phyloP scores from a whole-genome alignment of 345 rosid genomes.

The Eucalyptus brandiana region DNA sequence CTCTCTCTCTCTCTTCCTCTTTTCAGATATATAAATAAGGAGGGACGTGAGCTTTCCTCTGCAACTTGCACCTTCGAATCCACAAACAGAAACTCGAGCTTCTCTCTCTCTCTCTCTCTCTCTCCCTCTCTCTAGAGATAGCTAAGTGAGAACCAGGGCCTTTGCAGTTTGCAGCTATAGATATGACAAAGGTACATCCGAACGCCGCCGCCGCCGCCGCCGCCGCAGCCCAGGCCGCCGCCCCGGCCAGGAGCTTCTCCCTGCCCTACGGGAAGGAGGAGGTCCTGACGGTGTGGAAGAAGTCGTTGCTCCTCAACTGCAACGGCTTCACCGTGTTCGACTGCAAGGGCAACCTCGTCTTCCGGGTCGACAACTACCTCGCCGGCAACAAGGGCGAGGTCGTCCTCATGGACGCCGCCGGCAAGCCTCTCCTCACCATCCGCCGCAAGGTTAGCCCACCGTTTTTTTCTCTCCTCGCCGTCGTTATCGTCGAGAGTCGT shows the following conservation, averaged over 20 bases:
- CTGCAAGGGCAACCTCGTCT: constrained; percentile 58
- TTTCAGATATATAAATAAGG: not conserved
- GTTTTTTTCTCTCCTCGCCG: not conserved
- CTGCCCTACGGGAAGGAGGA: not conserved
- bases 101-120: not conserved
- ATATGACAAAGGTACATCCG: constrained; percentile 77
- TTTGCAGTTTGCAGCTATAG: not conserved
- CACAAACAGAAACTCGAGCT: not conserved
- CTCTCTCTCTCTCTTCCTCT: not conserved
- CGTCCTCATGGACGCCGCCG: constrained; percentile 86
- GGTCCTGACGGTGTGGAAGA: constrained; percentile 84
- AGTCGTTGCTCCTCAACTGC: constrained; percentile 88
- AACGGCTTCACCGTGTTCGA: constrained; percentile 90
- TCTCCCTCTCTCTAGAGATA: too few relatives aligned
- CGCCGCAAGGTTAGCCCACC: constrained; percentile 65
- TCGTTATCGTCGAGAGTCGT: not conserved
- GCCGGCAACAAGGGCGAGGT: constrained; percentile 38
- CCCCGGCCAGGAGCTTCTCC: not conserved
- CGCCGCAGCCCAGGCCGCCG: not conserved
- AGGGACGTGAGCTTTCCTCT: accelerated
- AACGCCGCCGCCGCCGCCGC: constrained; percentile 8
- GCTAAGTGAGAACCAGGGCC: too few relatives aligned
- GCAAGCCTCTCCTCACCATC: constrained; percentile 82
- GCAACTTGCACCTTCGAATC: not conserved
- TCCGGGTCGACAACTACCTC: constrained; percentile 84